Evolutionary conservation across 441 rosid genomes (phyloP).

Genomic region (Adansonia madagascariensis): DNA sequence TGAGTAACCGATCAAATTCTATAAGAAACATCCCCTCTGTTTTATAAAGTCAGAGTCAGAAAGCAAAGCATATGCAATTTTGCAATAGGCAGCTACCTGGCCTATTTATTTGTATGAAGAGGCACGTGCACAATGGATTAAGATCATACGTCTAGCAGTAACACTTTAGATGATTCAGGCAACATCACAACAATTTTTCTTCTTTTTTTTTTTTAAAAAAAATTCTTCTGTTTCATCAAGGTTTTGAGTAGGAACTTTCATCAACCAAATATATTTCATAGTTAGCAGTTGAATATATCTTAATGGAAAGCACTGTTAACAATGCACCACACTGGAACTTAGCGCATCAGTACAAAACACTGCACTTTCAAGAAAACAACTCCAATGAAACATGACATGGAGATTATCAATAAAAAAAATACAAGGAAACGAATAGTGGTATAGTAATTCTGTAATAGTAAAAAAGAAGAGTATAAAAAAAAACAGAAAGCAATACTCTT

Average conservation of each 20-base stretch:
- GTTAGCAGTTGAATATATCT: background rate
- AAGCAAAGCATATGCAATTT: conserved; percentile 12
- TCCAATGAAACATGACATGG: background rate
- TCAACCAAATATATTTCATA: background rate
- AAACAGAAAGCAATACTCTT: background rate
- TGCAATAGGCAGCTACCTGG: background rate
- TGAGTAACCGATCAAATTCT: conserved; percentile 88
- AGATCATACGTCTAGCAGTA: background rate
- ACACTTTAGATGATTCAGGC: background rate
- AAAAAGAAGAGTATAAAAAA: background rate
- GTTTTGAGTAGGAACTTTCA: background rate
- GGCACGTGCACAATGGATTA: background rate
- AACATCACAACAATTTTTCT: background rate
- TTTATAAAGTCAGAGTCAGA: conserved; percentile 30
- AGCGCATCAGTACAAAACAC: background rate
- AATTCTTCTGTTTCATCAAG: background rate
- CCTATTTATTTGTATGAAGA: background rate
- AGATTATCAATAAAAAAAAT: background rate
- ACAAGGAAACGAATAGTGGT: background rate
- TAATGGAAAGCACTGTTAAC: background rate
- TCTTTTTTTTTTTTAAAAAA: too few species aligned
- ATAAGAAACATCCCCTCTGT: conserved; percentile 85
- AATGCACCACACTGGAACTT: background rate
- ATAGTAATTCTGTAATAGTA: background rate
- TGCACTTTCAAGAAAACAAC: background rate